Base-by-base conservation (phyloP, 371 early-diverging fungal genomes). In the Umbelopsis sp. region DNA sequence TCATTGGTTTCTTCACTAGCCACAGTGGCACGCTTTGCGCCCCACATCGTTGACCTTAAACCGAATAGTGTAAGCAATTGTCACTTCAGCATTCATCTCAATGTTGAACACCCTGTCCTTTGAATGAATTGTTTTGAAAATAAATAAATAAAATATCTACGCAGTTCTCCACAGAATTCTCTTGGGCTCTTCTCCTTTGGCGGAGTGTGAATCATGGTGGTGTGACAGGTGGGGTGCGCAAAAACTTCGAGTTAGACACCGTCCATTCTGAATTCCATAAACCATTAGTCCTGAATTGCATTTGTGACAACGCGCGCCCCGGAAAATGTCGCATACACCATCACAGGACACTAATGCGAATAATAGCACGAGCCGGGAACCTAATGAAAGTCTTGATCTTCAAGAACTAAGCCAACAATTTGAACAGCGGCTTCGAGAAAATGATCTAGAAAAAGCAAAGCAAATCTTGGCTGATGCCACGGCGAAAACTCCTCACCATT, bases 141-240 rank as follows among this genome's bases (percentile, higher is more conserved):
- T 41, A 41, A 41, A 22, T 22, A 22, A 22, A 22, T 22, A 41
- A 12, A 41, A 41, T 10, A 10, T 41, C 41, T 10, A 12, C 7
- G 41, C 7, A 12, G 7, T 41, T 38, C 41, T 41, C 41, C 41
- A 41, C 41, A 41, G 12, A 41, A 7, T 7, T 7, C 2, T 48
- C 48, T 45, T 48, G 48, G 11, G 22, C 22, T 22, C 22, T 18
- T 48, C 16, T 48, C 48, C 20, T 16, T n/a, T 16, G 14, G 20
- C 48, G 48, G 48, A 48, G 48, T 48, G 18, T 48, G 48, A 48
- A 48, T n/a, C 16, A 20, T 48, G 48, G 57, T 57, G 57, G 57
- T 57, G 57, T 57, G 57, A 57, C 57, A 57, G 57, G 57, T 29
- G 35, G 35, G 14, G 35, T 57, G 41, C 41, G 41, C 41, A 41